A percentile compares a stretch with the other conserved stretches of the same genome.
Conservation (phyloP, 176 grass and related monocot species). For the Aegilops speltoides region DNA sequence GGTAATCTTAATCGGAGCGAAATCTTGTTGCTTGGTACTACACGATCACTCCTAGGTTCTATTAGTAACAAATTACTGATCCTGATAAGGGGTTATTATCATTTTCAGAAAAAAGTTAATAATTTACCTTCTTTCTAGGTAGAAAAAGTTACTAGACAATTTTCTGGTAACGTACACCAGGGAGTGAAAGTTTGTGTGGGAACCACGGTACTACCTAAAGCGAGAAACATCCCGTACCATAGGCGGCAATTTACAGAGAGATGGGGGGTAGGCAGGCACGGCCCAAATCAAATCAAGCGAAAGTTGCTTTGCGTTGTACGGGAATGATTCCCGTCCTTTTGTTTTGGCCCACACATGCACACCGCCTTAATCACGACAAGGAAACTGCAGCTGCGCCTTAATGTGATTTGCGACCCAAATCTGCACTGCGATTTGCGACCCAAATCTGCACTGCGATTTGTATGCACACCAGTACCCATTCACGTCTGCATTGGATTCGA, state of each 20-base stretch:
- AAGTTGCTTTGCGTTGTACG: slow-evolving; percentile 23
- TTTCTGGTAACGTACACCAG: too few relatives aligned
- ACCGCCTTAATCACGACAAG: not conserved
- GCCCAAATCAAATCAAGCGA: not conserved
- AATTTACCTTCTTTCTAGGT: too few relatives aligned
- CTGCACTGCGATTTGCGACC: not conserved
- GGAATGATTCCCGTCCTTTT: slow-evolving; percentile 15
- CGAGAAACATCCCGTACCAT: slow-evolving; percentile 9
- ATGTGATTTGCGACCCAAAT: not conserved
- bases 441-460: not conserved
- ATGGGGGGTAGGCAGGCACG: not conserved
- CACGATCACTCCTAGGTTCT: not conserved
- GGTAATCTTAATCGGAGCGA: too few relatives aligned
- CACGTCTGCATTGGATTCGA: slow-evolving; percentile 20
- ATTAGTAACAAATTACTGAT: too few relatives aligned
- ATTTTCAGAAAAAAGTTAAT: too few relatives aligned
- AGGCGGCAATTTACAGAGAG: not conserved
- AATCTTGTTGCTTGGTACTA: not conserved
- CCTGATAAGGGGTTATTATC: too few relatives aligned
- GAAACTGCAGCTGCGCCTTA: not conserved
- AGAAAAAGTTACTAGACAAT: too few relatives aligned
- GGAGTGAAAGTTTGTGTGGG: not conserved
- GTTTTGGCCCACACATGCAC: not conserved
- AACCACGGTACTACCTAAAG: not conserved
- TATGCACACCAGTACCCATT: not conserved